Evolutionary conservation across 805 yeast species (phyloP).

Genomic region (Komagataella ulmi): DNA sequence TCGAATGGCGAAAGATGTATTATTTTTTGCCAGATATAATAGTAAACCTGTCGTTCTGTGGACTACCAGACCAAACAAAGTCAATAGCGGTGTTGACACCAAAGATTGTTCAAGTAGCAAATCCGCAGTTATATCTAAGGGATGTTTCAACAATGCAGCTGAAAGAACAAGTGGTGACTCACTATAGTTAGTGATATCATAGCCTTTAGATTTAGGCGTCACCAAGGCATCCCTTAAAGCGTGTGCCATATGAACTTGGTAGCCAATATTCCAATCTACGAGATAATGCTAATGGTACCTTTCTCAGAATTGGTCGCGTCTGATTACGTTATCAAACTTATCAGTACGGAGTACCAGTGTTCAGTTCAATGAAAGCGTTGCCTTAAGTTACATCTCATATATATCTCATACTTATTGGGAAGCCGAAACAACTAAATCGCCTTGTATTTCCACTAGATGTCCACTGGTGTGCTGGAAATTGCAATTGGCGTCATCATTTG

Average conservation of each 20-base stretch:
- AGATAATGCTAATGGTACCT: neutral
- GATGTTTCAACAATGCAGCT: neutral
- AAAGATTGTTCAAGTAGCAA: neutral
- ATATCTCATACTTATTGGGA: too few relatives aligned
- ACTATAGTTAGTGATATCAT: neutral
- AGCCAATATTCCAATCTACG: neutral
- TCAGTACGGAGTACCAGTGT: too few relatives aligned
- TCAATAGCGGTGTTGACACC: neutral
- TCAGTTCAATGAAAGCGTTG: too few relatives aligned
- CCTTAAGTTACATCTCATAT: too few relatives aligned
- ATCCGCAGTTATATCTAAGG: neutral
- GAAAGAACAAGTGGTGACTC: neutral
- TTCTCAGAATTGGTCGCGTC: neutral
- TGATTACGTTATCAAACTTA: neutral
- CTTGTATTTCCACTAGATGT: too few relatives aligned
- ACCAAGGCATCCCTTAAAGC: neutral
- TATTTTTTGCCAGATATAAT: neutral
- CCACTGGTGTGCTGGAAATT: too few relatives aligned
- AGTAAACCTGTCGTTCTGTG: neutral
- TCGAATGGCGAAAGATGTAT: neutral
- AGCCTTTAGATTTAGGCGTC: neutral
- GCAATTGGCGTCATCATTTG: too few relatives aligned
- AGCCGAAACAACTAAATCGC: too few relatives aligned
- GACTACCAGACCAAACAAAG: neutral
- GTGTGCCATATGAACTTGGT: neutral